Percentiles rank a stretch among this genome's conserved stretches.
phyloP scores from a whole-genome alignment of 2,329 filamentous ascomycete species.

The Juglanconis sp. region DNA sequence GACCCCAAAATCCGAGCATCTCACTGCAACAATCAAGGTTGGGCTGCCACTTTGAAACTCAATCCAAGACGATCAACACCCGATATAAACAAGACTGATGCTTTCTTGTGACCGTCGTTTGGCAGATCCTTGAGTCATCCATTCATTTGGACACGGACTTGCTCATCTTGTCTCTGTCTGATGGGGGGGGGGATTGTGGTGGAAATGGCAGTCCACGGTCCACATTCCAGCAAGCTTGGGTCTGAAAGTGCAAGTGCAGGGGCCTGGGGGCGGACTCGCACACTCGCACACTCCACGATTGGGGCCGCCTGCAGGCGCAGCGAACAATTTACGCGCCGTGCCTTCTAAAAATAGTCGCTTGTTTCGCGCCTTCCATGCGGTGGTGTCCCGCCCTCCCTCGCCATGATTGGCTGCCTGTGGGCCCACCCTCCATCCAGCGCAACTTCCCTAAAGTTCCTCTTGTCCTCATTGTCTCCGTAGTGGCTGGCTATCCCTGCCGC shows the following conservation, averaged over 20 bases:
- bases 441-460: slow-evolving; percentile 3
- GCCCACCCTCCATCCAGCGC: background rate
- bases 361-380: background rate
- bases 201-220: no score
- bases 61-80: slow-evolving; percentile 10
- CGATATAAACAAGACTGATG: background rate
- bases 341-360: background rate
- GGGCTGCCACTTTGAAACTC: slow-evolving; percentile 14
- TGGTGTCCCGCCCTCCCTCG: background rate
- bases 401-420: background rate
- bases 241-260: background rate
- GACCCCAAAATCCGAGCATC: background rate
- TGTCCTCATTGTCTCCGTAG: background rate
- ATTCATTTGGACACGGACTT: background rate
- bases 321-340: background rate
- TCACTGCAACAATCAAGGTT: background rate
- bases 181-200: no score
- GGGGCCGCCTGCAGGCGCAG: background rate
- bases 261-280: no score
- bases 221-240: no score
- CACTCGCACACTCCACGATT: background rate
- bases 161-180: background rate
- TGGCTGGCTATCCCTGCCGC: background rate
- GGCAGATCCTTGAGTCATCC: background rate
- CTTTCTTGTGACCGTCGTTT: background rate